phyloP scores from a whole-genome alignment of 768 basidiomycete species.

The Serpula lacrymans region DNA sequence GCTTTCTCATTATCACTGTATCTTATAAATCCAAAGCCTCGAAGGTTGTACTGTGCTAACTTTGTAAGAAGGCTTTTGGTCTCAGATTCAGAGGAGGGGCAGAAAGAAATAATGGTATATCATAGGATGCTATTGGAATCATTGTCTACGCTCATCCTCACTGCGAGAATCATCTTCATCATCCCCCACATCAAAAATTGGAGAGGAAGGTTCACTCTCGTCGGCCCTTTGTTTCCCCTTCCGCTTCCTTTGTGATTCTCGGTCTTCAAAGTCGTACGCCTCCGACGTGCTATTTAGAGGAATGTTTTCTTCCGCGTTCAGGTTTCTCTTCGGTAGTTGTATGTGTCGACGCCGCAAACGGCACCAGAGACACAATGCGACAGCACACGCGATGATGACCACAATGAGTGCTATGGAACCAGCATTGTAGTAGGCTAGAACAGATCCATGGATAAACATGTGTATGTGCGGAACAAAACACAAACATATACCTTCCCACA shows the following conservation, averaged over 20 bases:
- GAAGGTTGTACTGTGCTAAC: no score
- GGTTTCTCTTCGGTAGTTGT: not conserved
- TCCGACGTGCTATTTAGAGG: constrained; percentile 48
- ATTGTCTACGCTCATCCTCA: constrained; percentile 8
- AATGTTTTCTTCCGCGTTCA: constrained; percentile 60
- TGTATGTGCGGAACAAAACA: not conserved
- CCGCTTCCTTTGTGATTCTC: constrained; percentile 25
- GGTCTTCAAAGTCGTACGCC: constrained; percentile 45
- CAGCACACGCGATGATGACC: constrained; percentile 60
- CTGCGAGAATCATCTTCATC: constrained; percentile 41
- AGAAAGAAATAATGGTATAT: not conserved
- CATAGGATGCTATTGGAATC: not conserved
- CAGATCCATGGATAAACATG: constrained; percentile 4
- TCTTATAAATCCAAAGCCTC: no score
- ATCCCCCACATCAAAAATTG: constrained; percentile 56
- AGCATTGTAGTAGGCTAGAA: constrained; percentile 88
- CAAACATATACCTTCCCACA: constrained; percentile 76
- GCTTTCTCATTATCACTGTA: no score
- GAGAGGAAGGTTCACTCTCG: constrained; percentile 27
- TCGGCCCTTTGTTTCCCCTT: constrained; percentile 50
- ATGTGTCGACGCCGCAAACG: constrained; percentile 47
- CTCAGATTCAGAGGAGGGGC: not conserved
- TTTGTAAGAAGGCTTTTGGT: no score
- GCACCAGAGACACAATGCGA: constrained; percentile 81
- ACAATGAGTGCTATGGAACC: constrained; percentile 86